phyloP scores from a whole-genome alignment of 139 green algal genomes.

The Chlorokybus atmophyticus region DNA sequence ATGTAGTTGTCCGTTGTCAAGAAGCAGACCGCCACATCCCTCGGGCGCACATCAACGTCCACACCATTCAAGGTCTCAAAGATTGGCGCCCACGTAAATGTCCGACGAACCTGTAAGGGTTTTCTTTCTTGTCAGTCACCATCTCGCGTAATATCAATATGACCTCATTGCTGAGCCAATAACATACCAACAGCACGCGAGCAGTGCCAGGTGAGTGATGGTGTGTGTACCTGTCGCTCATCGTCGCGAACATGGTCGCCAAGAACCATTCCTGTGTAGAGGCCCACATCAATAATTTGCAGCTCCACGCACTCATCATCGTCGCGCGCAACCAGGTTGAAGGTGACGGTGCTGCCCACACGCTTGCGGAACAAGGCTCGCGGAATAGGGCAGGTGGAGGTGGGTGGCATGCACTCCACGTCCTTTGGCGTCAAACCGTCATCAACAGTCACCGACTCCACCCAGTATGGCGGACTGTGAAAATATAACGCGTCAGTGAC shows the following conservation, averaged over 20 bases:
- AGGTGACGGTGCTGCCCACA: constrained; percentile 8
- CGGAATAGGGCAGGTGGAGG: no score
- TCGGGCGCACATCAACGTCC: constrained; percentile 6
- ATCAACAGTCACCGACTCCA: neutral
- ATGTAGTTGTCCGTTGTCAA: constrained; percentile 18
- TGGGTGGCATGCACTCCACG: no score
- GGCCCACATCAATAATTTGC: constrained; percentile 6
- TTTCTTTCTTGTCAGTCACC: no score
- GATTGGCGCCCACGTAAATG: constrained; percentile 12
- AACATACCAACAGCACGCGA: no score
- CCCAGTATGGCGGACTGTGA: neutral
- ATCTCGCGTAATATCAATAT: no score
- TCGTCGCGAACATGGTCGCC: constrained; percentile 4
- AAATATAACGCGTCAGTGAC: no score
- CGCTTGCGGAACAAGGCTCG: neutral
- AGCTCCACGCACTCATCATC: constrained; percentile 27
- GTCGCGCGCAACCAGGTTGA: constrained; percentile 16
- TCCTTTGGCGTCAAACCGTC: neutral
- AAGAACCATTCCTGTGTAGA: constrained; percentile 15
- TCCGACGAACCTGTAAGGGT: constrained; percentile 5
- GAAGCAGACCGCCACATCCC: constrained; percentile 13
- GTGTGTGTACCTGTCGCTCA: no score
- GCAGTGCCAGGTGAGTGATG: no score
- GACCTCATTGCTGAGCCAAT: no score
- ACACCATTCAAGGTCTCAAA: no score